Base-by-base conservation (phyloP, 108 stramenopile species). In the Thalassiosira profunda region DNA sequence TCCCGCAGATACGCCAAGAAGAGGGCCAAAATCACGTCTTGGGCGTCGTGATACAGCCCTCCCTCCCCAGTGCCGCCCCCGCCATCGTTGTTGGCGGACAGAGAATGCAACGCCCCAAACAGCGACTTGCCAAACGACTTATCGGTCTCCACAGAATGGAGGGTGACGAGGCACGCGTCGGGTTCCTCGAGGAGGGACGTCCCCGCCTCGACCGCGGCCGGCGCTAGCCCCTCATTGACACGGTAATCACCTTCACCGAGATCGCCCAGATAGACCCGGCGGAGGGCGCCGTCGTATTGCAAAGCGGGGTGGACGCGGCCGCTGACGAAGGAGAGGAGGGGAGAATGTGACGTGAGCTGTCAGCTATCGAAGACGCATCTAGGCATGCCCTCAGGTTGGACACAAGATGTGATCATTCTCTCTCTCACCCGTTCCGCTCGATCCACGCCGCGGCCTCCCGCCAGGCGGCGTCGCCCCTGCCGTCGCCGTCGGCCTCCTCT, bases 21-120 rank as follows among this genome's bases (percentile, higher is more conserved):
- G 3, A 82, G 52, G 1, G 76, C 81, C 28, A 83, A 5, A 1
- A 79, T 44, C 2, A 83, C 54, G 70, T 83, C 81, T 40, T 83
- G 77, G 12, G 58, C 59, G 42, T 67, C 66, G 26, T 79, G 64
- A 37, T 67, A 69, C 18, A 79, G 26, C 26, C 42, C 52, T 11
- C 63, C 18, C 10, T 56, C 20, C n/a, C n/a, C n/a, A n/a, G n/a
- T n/a, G n/a, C n/a, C n/a, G n/a, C 25, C 26, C 28, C 48, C 10
- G 15, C 34, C 30, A 26, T 65, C 29, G 17, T 24, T 15, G 18
- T 43, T 49, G 40, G 14, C 35, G 36, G 1, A 7, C 7, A 64
- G 15, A 36, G 68, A 63, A 53, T 69, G 74, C 4, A 74, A 57
- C 25, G 38, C 63, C 3, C 24, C 44, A 65, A 74, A 74, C 6